A percentile compares a stretch with the other conserved stretches of the same genome.
Evolutionary conservation across 345 rosid genomes (phyloP).

Genomic region (Corymbia maculata): DNA sequence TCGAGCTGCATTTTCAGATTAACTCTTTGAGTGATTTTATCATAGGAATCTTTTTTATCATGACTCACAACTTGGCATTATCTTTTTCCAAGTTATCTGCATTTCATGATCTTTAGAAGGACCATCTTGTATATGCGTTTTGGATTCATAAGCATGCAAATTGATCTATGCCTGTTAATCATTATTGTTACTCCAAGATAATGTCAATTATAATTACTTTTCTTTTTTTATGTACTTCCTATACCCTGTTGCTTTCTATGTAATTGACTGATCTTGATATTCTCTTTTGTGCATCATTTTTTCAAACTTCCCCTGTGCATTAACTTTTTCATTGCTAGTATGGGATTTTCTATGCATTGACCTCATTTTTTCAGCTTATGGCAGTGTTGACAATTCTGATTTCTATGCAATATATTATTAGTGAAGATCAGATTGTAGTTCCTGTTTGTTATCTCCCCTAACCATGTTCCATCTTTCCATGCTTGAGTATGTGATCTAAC

Average conservation of each 20-base stretch:
- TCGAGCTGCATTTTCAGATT: not conserved
- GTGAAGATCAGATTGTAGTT: not conserved
- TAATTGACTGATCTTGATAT: not conserved
- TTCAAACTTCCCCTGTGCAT: not conserved
- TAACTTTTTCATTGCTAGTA: not conserved
- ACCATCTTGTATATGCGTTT: not conserved
- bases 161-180: not conserved
- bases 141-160: not conserved
- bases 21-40: not conserved
- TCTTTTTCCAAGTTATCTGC: not conserved
- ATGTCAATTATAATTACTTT: not conserved
- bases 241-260: not conserved
- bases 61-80: not conserved
- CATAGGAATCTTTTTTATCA: not conserved
- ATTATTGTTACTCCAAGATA: not conserved
- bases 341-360: not conserved
- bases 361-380: not conserved
- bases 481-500: not conserved
- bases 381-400: not conserved
- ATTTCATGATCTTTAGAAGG: not conserved
- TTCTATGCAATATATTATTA: not conserved
- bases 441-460: not conserved
- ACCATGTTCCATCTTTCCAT: not conserved
- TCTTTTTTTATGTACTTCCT: not conserved
- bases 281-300: not conserved